Percentiles rank a stretch among this genome's conserved stretches.
These are phyloP conservation scores for Thelephora aurantiotincta DNA, from an alignment of 768 basidiomycete species.

Conservation along the genomic window DNA sequence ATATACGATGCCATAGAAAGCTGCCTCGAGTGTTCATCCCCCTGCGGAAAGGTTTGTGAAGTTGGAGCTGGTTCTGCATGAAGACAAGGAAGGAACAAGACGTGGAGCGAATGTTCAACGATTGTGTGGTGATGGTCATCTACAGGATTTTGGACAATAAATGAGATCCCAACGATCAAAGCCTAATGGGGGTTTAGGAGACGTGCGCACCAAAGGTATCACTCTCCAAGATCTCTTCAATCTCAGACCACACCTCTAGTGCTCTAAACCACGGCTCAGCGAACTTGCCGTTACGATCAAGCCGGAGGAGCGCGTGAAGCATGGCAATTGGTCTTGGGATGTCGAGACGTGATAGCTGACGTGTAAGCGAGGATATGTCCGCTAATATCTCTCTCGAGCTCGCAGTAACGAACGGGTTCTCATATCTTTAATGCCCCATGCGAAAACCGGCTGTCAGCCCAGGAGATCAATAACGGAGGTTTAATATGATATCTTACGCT, in stretches of 20 bases:
- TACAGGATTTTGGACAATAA: constrained; percentile 13
- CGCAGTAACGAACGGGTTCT: constrained; percentile 68
- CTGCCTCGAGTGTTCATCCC: not conserved
- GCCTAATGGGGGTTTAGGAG: constrained; percentile 2
- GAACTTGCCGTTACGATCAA: constrained; percentile 18
- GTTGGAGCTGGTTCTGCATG: constrained; percentile 24
- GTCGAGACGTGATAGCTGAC: constrained; percentile 44
- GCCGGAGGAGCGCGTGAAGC: constrained; percentile 39
- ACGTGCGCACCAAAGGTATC: constrained; percentile 57
- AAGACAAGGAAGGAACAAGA: constrained; percentile 61
- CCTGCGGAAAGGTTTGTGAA: constrained; percentile 10
- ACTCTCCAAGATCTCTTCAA: constrained; percentile 62
- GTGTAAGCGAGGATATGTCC: constrained; percentile 53
- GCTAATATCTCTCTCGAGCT: constrained; percentile 59
- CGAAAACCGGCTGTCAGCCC: constrained; percentile 20
- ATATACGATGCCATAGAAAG: too few relatives aligned
- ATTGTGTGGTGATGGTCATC: constrained; percentile 65
- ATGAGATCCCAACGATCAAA: not conserved
- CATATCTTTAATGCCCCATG: constrained; percentile 33
- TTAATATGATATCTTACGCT: constrained; percentile 1
- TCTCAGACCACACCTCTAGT: constrained; percentile 58
- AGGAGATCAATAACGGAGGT: constrained; percentile 13
- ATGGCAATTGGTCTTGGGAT: constrained; percentile 55
- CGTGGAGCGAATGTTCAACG: constrained; percentile 68
- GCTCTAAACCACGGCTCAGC: constrained; percentile 43